phyloP scores from a whole-genome alignment of 805 yeast genomes.

The Millerozyma acaciae region DNA sequence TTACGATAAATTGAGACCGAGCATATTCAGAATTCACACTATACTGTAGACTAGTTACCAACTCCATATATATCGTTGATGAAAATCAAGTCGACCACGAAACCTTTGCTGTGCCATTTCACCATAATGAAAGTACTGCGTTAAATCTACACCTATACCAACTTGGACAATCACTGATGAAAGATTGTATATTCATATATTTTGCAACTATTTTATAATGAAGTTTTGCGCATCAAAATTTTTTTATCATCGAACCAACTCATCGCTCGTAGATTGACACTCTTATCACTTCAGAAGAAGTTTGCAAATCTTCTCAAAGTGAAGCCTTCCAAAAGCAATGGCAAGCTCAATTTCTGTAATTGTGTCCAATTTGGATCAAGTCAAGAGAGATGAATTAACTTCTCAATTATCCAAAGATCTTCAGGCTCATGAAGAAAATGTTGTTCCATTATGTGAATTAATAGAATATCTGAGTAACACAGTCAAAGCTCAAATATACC shows the following conservation, averaged over 20 bases:
- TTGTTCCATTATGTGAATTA: conserved; percentile 23
- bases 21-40: conserved; percentile 46
- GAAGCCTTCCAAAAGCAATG: too few relatives aligned
- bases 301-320: too few relatives aligned
- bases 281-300: not conserved
- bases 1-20: conserved; percentile 4
- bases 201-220: conserved; percentile 2
- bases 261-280: not conserved
- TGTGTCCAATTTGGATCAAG: conserved; percentile 20
- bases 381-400: conserved; percentile 18
- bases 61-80: too few relatives aligned
- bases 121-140: too few relatives aligned
- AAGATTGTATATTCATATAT: too few relatives aligned
- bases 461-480: conserved; percentile 17
- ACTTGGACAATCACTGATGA: conserved; percentile 2
- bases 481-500: conserved; percentile 4
- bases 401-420: conserved; percentile 15
- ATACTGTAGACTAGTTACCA: conserved; percentile 66
- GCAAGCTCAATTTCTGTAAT: conserved; percentile 17
- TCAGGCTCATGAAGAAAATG: conserved; percentile 11
- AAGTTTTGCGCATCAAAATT: not conserved
- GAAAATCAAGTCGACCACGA: too few relatives aligned
- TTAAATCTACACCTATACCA: conserved; percentile 19
- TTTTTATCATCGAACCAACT: not conserved
- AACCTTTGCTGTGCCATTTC: too few relatives aligned